Evolutionary conservation across 2,329 filamentous ascomycete genomes (phyloP), one percentile per base, ranked within the genome.

Genomic region (Calonectria hongkongensis): DNA sequence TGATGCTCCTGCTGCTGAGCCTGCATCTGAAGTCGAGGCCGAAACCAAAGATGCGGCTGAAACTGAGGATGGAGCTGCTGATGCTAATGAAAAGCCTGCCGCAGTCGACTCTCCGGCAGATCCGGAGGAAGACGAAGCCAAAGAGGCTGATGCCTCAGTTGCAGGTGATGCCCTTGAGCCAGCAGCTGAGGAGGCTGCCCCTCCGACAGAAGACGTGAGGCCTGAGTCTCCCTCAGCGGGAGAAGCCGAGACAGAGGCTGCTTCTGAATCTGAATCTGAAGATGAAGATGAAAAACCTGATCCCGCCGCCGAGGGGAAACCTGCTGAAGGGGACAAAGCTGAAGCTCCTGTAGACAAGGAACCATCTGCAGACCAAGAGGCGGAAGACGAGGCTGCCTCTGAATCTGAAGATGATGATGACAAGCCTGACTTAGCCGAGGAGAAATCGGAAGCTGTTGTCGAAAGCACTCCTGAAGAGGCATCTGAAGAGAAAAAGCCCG

Each of bases 1-100:
- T 13, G 54, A 67, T 25, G 16, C 56, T 63, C 56, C 71, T n/a
- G 68, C 67, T 27, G 56, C 68, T 25, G 71, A 65, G 21, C 66
- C 67, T 10, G 50, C 28, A 7, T 13, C 48, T 25, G 68, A 73
- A 33, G 30, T 54, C 21, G 60, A 66, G 21, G 36, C 65, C 30
- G 62, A 41, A 41, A 60, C 39, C 2, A 70, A 73, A 45, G 70
- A 68, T 15, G 75, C 75, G 3, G 1, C 33, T 41, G 28, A 27
- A 13, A 28, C 47, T 18, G 66, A 72, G 13, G 45, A 41, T 12
- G 60, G 62, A n/a, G 45, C 47, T 30, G 54, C 36, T 36, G 51
- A 68, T 45, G 54, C 48, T 4, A 68, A 75, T 54, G 66, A 72
- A 25, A 71, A 76, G 18, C 5, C 30, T 27, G 43, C 30, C 36